phyloP scores from a whole-genome alignment of 176 grass and related monocot species.

The Raddia guianensis region DNA sequence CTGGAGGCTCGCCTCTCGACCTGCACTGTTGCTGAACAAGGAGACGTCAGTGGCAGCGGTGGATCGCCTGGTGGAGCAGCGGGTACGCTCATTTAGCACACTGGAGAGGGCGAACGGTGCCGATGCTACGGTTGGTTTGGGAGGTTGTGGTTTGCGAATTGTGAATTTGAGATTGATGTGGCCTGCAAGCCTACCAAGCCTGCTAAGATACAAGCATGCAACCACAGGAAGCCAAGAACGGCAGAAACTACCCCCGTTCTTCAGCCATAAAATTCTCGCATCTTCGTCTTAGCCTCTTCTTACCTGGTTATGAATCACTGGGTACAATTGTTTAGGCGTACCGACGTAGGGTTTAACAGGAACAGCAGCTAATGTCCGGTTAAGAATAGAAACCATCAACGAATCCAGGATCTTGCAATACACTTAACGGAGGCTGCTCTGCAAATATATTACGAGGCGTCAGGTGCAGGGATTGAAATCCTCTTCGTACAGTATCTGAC shows the following conservation, averaged over 20 bases:
- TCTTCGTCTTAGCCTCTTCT: not conserved
- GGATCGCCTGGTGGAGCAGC: not conserved
- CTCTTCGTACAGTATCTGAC: too few relatives aligned
- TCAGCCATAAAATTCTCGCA: not conserved
- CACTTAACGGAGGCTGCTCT: not conserved
- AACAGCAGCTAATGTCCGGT: not conserved
- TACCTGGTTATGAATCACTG: not conserved
- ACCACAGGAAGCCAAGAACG: not conserved
- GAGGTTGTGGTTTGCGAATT: too few relatives aligned
- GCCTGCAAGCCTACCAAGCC: too few relatives aligned
- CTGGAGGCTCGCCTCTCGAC: constrained; percentile 54
- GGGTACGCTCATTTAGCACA: constrained; percentile 28
- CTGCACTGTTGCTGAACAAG: constrained; percentile 38
- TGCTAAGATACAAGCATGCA: not conserved
- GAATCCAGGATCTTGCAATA: not conserved
- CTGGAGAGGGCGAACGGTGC: constrained; percentile 54
- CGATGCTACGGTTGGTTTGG: too few relatives aligned
- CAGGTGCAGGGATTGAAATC: too few relatives aligned
- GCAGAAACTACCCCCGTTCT: not conserved
- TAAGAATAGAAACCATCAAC: not conserved
- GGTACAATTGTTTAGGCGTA: not conserved
- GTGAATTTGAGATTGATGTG: too few relatives aligned
- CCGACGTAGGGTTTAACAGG: not conserved
- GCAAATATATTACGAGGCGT: too few relatives aligned
- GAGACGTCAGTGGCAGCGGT: not conserved